These are phyloP conservation scores for Pseudogymnoascus sp. DNA, from an alignment of 2,329 filamentous ascomycete genomes.

Conservation along the genomic window DNA sequence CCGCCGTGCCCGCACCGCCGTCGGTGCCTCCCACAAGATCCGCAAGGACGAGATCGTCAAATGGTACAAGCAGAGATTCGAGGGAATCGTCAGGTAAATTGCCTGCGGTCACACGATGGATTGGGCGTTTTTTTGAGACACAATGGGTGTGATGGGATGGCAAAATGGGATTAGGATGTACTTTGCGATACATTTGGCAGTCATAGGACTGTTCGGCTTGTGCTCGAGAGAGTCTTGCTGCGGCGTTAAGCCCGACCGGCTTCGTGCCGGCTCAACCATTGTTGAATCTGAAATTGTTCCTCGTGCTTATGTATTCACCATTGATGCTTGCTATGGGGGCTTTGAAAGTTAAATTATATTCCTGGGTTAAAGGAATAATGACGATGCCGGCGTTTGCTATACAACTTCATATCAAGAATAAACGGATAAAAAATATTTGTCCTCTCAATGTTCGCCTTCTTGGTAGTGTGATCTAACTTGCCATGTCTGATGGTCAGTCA, in stretches of 20 bases:
- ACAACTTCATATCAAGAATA: slow-evolving; percentile 7
- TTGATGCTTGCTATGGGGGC: slow-evolving; percentile 7
- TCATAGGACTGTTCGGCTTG: slow-evolving; percentile 43
- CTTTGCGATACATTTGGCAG: slow-evolving; percentile 34
- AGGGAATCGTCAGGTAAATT: slow-evolving; percentile 95
- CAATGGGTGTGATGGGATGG: slow-evolving; percentile 16
- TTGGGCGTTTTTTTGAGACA: slow-evolving; percentile 18
- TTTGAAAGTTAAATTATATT: not conserved
- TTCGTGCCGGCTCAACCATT: slow-evolving; percentile 50
- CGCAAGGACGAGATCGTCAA: slow-evolving; percentile 91
- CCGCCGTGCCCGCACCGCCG: slow-evolving; percentile 76
- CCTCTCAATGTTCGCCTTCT: not conserved
- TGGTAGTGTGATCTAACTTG: not conserved
- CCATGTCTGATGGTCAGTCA: no score
- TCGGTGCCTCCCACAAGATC: slow-evolving; percentile 89
- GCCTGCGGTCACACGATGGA: slow-evolving; percentile 15
- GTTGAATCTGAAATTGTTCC: slow-evolving; percentile 8
- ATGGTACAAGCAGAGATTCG: slow-evolving; percentile 95
- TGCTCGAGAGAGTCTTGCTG: slow-evolving; percentile 48
- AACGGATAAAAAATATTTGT: not conserved
- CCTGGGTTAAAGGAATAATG: not conserved
- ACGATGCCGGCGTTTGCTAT: slow-evolving; percentile 1
- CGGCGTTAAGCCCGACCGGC: slow-evolving; percentile 71
- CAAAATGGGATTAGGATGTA: slow-evolving; percentile 32
- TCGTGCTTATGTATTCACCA: slow-evolving; percentile 10